These are phyloP conservation scores for Eucalyptus cladocalyx DNA, from an alignment of 345 rosid genomes.

Conservation along the genomic window DNA sequence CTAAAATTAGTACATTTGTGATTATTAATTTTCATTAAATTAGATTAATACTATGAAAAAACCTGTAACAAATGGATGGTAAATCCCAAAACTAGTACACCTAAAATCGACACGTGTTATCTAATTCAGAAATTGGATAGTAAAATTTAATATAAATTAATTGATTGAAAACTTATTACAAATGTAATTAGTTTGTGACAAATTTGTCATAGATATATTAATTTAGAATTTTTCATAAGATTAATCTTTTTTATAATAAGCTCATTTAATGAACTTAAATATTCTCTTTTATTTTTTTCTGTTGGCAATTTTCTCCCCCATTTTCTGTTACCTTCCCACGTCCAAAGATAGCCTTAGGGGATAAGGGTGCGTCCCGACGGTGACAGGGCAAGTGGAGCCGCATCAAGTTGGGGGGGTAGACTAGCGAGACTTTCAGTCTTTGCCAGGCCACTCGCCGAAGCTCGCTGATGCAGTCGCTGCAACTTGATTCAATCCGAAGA, in stretches of 20 bases:
- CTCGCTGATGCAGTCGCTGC: background rate
- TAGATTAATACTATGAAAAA: too few species aligned
- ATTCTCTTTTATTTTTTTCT: background rate
- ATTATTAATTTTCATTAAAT: fast-evolving
- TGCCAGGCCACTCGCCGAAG: background rate
- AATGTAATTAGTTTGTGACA: too few species aligned
- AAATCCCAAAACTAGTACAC: fast-evolving
- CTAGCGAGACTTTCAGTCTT: background rate
- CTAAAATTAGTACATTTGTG: fast-evolving
- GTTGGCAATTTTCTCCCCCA: background rate
- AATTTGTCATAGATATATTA: fast-evolving
- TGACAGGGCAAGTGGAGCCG: background rate
- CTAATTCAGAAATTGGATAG: fast-evolving
- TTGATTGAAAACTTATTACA: fast-evolving
- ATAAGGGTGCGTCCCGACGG: background rate
- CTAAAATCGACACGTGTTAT: fast-evolving
- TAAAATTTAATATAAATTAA: fast-evolving
- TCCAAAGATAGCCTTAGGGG: background rate
- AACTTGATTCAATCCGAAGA: background rate
- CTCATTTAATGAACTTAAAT: background rate
- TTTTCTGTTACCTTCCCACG: background rate
- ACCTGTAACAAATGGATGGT: fast-evolving
- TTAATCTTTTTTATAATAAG: too few species aligned
- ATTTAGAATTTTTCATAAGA: fast-evolving
- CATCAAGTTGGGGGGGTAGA: background rate